phyloP scores from a whole-genome alignment of 441 rosid genomes.

The Gossypium schwendimanii region DNA sequence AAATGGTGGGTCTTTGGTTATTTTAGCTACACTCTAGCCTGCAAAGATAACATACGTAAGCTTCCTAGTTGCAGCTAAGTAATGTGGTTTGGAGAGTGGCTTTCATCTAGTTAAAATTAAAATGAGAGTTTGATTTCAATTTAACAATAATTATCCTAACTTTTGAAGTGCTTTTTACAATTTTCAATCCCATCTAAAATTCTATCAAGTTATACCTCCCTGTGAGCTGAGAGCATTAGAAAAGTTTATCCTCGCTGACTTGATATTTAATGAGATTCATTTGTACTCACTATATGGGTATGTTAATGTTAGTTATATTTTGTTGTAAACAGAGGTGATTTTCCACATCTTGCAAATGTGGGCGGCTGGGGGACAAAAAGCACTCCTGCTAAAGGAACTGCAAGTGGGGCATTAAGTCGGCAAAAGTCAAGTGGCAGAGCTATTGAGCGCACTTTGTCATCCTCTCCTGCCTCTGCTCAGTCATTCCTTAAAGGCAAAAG shows the following conservation, averaged over 20 bases:
- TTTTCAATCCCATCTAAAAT: not conserved
- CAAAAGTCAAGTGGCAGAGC: slow-evolving; percentile 63
- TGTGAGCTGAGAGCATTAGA: not conserved
- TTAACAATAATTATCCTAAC: not conserved
- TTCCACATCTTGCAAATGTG: slow-evolving; percentile 52
- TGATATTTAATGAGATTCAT: not conserved
- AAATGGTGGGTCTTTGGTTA: not conserved
- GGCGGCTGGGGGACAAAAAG: slow-evolving; percentile 71
- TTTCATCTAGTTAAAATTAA: not conserved
- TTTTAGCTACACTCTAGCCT: not conserved
- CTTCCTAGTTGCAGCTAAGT: not conserved
- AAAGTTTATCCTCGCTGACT: not conserved
- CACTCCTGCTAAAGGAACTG: slow-evolving; percentile 46
- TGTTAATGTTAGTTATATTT: not conserved
- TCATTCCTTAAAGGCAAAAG: slow-evolving; percentile 54
- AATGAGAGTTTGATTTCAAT: not conserved
- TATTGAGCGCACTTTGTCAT: slow-evolving; percentile 40
- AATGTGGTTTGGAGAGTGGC: not conserved
- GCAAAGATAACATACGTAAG: not conserved
- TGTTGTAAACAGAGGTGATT: slow-evolving; percentile 48
- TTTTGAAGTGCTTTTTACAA: not conserved
- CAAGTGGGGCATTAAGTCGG: slow-evolving; percentile 47
- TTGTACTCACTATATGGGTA: not conserved
- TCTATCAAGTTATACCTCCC: not conserved
- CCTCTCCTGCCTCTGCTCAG: slow-evolving; percentile 53